Evolutionary conservation across 257 asterid genomes (phyloP), one percentile per base, ranked within the genome.

Genomic region (Ligustrum vulgare): DNA sequence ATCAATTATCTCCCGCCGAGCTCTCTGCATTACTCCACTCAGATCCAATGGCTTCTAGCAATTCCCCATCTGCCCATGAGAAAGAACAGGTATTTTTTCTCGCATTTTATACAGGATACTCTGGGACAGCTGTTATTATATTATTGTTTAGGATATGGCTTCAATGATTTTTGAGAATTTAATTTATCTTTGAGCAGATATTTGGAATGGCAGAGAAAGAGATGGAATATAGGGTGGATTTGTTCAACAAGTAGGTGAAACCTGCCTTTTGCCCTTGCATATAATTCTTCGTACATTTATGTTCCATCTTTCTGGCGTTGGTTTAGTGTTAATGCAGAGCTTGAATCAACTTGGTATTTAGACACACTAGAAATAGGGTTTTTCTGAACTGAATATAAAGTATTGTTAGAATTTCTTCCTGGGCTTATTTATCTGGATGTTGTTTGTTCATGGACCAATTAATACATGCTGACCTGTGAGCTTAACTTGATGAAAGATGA

Each of bases 171-270:
- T 37, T 5, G 12, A 41, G 65, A 9, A 63, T 45, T 62, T 22
- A 8, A 36, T 79, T 67, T 78, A 6, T 31, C 36, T 73, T 37
- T 76, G 76, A 34, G 73, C 87, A 91, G 95, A 80, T 91, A n/a
- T 83, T 86, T 77, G 88, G 86, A 31, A 85, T 87, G 91, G 91
- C 91, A 47, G 97, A 89, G 85, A 89, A 87, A 78, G 95, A 91
- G 77, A 91, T 91, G 97, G 97, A 89, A 75, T 89, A 91, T 69
- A 82, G 92, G 78, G 93, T 89, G 54, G 97, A 89, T 23, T 76
- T 91, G 89, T 91, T 89, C 78, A 88, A 87, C 95, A 89, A 89
- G 97, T 89, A 77, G 51, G 87, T 69, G 32, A 28, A 71, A 39
- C 10, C 23, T 77, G n/a, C n/a, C 54, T 31, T 73, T 28, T 37